Evolutionary conservation across 108 stramenopile species (phyloP).

Genomic region (Poteriospumella lacustris): DNA sequence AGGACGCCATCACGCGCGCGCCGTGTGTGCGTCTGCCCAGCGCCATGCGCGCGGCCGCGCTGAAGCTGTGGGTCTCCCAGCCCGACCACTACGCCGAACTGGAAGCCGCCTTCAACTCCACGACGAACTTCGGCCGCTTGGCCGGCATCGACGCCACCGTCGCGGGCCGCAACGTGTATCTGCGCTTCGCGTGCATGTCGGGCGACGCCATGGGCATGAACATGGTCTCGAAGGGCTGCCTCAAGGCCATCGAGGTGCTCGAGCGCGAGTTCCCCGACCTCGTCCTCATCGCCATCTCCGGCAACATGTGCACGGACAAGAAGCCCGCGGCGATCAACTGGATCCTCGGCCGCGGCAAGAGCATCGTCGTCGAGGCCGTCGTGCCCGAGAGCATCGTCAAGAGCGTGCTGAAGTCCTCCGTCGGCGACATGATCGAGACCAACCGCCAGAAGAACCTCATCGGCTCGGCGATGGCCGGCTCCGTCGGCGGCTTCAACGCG

Average conservation of each 20-base stretch:
- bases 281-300: slow-evolving; percentile 77
- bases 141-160: slow-evolving; percentile 67
- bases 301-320: slow-evolving; percentile 99
- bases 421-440: slow-evolving; percentile 76
- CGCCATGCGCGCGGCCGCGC: slow-evolving; percentile 76
- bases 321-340: slow-evolving; percentile 97
- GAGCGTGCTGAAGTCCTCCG: slow-evolving; percentile 84
- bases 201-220: slow-evolving; percentile 99
- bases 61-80: slow-evolving; percentile 68
- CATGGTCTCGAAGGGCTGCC: slow-evolving; percentile 92
- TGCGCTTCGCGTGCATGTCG: slow-evolving; percentile 82
- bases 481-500: slow-evolving; percentile 94
- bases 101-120: slow-evolving; percentile 89
- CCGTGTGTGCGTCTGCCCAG: slow-evolving; percentile 78
- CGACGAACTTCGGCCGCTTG: slow-evolving; percentile 87
- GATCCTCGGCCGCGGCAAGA: slow-evolving; percentile 94
- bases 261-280: slow-evolving; percentile 64
- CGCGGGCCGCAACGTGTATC: slow-evolving; percentile 87
- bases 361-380: slow-evolving; percentile 83
- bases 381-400: slow-evolving; percentile 77
- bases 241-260: slow-evolving; percentile 76
- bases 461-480: slow-evolving; percentile 92
- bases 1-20: slow-evolving; percentile 96
- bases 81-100: slow-evolving; percentile 71
- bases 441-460: slow-evolving; percentile 93